Evolutionary conservation across 768 basidiomycete species (phyloP).

Genomic region (Floccularia luteovirens): DNA sequence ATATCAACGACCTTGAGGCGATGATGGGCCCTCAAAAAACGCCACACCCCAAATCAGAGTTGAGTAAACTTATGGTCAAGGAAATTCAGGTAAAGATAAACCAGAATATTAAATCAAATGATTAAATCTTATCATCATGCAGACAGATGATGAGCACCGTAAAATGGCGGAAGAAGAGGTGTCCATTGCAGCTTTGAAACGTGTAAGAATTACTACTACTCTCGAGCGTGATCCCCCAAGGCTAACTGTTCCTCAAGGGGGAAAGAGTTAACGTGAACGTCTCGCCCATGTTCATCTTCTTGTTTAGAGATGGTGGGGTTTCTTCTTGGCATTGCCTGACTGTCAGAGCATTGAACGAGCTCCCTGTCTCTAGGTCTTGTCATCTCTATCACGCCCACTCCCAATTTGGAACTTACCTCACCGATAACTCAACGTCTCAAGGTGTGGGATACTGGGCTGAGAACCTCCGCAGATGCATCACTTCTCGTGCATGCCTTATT

Average conservation of each 20-base stretch:
- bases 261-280: slow-evolving; percentile 54
- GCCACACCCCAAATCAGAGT: not conserved
- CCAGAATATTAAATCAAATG: not conserved
- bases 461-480: slow-evolving; percentile 58
- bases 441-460: slow-evolving; percentile 50
- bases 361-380: slow-evolving; percentile 54
- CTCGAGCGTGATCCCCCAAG: slow-evolving; percentile 3
- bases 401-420: slow-evolving; percentile 37
- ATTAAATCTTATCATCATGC: slow-evolving; percentile 1
- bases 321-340: too few relatives aligned
- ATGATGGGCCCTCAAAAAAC: slow-evolving; percentile 6
- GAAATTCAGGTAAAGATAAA: slow-evolving; percentile 14
- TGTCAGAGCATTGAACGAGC: too few relatives aligned
- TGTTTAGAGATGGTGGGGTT: slow-evolving; percentile 53
- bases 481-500: slow-evolving; percentile 63
- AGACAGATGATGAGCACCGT: slow-evolving; percentile 8
- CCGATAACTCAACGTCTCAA: slow-evolving; percentile 54
- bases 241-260: slow-evolving; percentile 27
- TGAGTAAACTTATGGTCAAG: slow-evolving; percentile 13
- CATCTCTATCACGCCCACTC: slow-evolving; percentile 47
- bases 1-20: slow-evolving; percentile 9
- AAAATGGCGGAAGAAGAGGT: slow-evolving; percentile 17
- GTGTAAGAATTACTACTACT: slow-evolving; percentile 8
- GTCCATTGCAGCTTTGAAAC: slow-evolving; percentile 21
- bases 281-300: slow-evolving; percentile 59